Evolutionary conservation across 2,329 filamentous ascomycete genomes (phyloP).

Genomic region (Neonectria hederae): DNA sequence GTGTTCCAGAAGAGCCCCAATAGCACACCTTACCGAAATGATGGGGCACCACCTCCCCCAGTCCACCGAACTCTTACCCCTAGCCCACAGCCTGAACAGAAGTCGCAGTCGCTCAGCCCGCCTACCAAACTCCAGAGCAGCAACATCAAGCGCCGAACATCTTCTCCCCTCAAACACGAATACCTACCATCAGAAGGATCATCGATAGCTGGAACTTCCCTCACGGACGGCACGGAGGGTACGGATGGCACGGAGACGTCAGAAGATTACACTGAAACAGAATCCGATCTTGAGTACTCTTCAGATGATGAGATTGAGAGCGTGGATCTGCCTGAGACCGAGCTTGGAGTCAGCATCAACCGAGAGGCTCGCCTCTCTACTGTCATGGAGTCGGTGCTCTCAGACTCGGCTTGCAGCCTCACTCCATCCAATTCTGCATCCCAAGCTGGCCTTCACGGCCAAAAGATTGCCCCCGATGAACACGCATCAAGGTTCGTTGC

Average conservation of each 20-base stretch:
- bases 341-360: constrained; percentile 66
- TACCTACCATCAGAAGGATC: constrained; percentile 84
- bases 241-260: constrained; percentile 54
- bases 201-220: constrained; percentile 68
- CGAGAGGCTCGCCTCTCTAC: constrained; percentile 33
- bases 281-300: constrained; percentile 55
- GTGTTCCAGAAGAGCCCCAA: constrained; percentile 46
- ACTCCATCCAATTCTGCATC: constrained; percentile 85
- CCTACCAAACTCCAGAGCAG: constrained; percentile 58
- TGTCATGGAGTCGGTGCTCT: constrained; percentile 53
- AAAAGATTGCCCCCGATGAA: constrained; percentile 48
- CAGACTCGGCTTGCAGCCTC: constrained; percentile 68
- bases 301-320: constrained; percentile 68
- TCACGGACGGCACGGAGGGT: constrained; percentile 49
- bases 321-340: constrained; percentile 67
- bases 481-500: constrained; percentile 60
- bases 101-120: constrained; percentile 42
- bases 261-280: constrained; percentile 57
- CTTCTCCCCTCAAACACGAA: constrained; percentile 96
- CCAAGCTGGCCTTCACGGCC: constrained; percentile 70
- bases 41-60: constrained; percentile 65
- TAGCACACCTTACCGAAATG: constrained; percentile 56
- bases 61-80: constrained; percentile 57
- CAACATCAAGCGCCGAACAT: constrained; percentile 75
- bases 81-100: constrained; percentile 45